A percentile compares a stretch with the other conserved stretches of the same genome.
Conservation (phyloP, 352 stramenopile genomes). For the Pythium folliculosum region DNA sequence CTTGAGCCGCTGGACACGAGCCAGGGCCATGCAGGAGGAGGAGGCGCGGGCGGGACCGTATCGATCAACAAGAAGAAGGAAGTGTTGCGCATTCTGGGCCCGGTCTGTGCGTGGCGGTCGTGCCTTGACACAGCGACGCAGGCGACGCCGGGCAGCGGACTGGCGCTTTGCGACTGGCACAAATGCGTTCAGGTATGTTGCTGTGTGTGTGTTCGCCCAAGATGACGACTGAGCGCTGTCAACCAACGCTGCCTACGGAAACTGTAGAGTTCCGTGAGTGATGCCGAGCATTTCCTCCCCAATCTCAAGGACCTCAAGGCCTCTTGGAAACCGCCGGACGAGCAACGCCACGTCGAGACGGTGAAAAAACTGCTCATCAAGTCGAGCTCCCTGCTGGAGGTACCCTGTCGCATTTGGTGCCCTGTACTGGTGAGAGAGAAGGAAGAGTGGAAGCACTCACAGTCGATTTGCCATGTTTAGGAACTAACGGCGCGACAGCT, state of each 20-base stretch:
- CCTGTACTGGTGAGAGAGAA: too few relatives aligned
- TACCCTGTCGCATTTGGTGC: background rate
- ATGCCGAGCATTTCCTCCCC: constrained; percentile 4
- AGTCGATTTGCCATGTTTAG: constrained; percentile 3
- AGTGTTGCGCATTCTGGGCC: constrained; percentile 1
- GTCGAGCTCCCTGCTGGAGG: constrained; percentile 21
- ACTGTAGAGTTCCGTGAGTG: constrained; percentile 9
- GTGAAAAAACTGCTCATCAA: constrained; percentile 18
- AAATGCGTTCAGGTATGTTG: constrained; percentile 1
- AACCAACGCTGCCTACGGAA: background rate
- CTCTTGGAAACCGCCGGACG: background rate
- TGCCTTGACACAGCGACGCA: constrained; percentile 12
- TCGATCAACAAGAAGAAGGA: background rate
- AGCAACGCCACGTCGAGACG: background rate
- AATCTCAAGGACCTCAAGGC: constrained; percentile 11
- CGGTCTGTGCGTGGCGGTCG: constrained; percentile 21
- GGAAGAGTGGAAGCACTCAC: background rate
- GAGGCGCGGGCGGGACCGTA: background rate
- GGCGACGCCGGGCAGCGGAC: background rate
- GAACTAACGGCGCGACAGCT: constrained; percentile 22
- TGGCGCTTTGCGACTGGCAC: constrained; percentile 18
- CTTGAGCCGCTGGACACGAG: background rate
- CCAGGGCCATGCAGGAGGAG: background rate
- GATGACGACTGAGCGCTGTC: background rate
- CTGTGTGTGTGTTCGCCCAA: background rate